Evolutionary conservation across 225 moss, liverwort and hornwort species (phyloP), one percentile per base, ranked within the genome.

Genomic region (Sphagnum tenellum): DNA sequence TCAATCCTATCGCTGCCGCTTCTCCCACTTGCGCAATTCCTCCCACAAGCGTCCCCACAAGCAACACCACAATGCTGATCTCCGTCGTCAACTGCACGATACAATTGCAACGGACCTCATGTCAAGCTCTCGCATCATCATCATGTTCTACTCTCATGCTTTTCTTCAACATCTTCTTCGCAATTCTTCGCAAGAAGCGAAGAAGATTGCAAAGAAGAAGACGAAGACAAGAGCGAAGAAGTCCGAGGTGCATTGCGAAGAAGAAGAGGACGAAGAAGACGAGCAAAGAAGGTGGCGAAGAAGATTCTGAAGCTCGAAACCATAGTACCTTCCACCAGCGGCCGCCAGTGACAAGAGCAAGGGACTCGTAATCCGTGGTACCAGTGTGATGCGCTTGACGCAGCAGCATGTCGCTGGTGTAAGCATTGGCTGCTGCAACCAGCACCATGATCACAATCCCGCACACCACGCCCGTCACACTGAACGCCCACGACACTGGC

Each of bases 401-500:
- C 12, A 95, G 80, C 66, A 95, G 66, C 57, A 95, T 77, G 78
- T 95, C 94, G 55, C 86, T 77, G 11, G 94, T 95, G 73, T 71
- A 95, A 50, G 83, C 80, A 66, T 91, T 95, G 62, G 91, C 91
- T 2, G 77, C 71, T 44, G 94, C 87, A 12, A 89, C 94, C 47
- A 91, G 64, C 66, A 84, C 47, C 91, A 91, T 91, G 9, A 95
- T 86, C 8, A 95, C 12, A 7, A 86, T 46, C 5, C 91, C 94
- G 10, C 73, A 77, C 45, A 79, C 45, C 50, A 95, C 81, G 0
- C 94, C 91, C 12, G 94, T 91, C 11, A 82, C 67, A 64, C 91
- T 95, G 74, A 95, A 95, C 8, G 91, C 89, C 94, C 94, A 95
- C 50, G 88, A 64, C 49, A 89, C 68, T 7, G 94, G 94, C 69